These are phyloP conservation scores for Pseudogymnoascus pannorum DNA, from an alignment of 2,329 filamentous ascomycete genomes.

Conservation along the genomic window DNA sequence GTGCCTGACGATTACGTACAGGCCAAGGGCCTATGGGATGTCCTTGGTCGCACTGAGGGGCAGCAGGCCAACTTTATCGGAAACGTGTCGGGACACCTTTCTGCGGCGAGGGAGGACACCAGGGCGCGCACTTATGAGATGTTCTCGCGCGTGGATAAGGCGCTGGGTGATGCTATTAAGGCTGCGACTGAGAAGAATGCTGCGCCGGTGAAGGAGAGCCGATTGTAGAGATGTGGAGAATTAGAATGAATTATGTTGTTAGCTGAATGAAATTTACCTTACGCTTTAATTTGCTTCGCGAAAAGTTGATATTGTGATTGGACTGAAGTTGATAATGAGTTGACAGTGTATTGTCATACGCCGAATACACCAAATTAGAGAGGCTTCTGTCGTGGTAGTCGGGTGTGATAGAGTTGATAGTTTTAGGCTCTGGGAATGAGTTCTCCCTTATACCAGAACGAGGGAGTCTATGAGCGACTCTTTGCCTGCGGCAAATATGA, in stretches of 20 bases:
- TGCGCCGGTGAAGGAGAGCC: neutral
- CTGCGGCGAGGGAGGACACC: constrained; percentile 45
- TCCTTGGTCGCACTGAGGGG: constrained; percentile 38
- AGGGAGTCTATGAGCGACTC: too few species aligned
- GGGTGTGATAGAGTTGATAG: neutral
- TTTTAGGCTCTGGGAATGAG: neutral
- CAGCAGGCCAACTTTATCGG: constrained; percentile 55
- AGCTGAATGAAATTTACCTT: neutral
- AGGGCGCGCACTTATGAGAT: constrained; percentile 53
- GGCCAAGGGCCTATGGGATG: constrained; percentile 30
- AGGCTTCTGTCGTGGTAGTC: neutral
- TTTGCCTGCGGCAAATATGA: too few species aligned
- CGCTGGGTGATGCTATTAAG: constrained; percentile 45
- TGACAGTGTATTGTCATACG: too few species aligned
- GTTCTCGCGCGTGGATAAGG: constrained; percentile 49
- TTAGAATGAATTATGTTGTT: neutral
- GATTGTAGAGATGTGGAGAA: neutral
- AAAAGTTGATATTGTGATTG: neutral
- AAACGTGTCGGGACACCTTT: constrained; percentile 52
- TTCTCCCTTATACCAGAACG: neutral
- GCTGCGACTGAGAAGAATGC: constrained; percentile 39
- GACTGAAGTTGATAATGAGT: too few species aligned
- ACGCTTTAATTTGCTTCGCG: neutral
- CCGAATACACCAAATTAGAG: too few species aligned
- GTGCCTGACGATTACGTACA: constrained; percentile 29